Conservation (phyloP, 495 filamentous ascomycete genomes). For the Hypoxylon crocopeplum region DNA sequence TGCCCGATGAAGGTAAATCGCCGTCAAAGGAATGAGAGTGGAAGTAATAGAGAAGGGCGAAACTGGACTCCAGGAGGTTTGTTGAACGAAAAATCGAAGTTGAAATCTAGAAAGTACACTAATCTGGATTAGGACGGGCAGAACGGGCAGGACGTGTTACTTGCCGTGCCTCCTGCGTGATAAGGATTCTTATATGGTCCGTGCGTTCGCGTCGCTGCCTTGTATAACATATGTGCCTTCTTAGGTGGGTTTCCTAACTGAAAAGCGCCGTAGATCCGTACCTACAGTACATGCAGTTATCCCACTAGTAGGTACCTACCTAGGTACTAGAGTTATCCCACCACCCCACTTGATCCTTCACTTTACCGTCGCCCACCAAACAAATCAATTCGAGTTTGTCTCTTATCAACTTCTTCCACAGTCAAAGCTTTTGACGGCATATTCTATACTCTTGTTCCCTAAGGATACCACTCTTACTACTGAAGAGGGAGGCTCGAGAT, state of each 20-base stretch:
- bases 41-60: conserved; percentile 20
- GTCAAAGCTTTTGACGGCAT: background rate
- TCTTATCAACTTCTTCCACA: background rate
- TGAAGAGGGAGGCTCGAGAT: background rate
- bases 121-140: conserved; percentile 25
- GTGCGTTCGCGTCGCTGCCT: background rate
- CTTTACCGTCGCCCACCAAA: conserved; percentile 11
- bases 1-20: conserved; percentile 22
- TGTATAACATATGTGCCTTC: too few species aligned
- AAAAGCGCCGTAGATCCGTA: too few species aligned
- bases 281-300: too few species aligned
- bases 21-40: conserved; percentile 21
- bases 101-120: conserved; percentile 32
- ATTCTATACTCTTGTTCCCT: too few species aligned
- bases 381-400: background rate
- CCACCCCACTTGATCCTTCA: conserved; percentile 18
- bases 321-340: conserved; percentile 18
- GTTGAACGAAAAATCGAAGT: conserved; percentile 46
- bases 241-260: too few species aligned
- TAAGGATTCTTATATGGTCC: background rate
- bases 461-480: background rate
- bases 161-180: too few species aligned
- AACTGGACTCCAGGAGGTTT: conserved; percentile 31
- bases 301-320: background rate
- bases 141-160: too few species aligned